Conservation (phyloP, 2,329 filamentous ascomycete species). For the Helicocarpus griseus region DNA sequence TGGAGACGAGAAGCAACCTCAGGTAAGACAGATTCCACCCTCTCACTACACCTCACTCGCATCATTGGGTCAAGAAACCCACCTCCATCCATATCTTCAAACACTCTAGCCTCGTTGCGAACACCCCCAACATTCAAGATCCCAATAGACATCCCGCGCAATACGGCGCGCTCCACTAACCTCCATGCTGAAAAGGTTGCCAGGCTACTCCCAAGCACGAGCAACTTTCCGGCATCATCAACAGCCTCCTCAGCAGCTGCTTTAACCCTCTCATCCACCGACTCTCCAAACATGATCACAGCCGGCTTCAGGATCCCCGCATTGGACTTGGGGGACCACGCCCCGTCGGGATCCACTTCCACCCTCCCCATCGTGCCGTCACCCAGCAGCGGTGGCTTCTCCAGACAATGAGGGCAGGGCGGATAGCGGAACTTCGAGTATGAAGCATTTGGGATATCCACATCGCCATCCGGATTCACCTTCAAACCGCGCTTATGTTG, state of each 20-base stretch:
- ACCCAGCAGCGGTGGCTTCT: conserved; percentile 46
- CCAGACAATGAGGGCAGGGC: conserved; percentile 70
- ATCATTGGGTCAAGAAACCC: conserved; percentile 13
- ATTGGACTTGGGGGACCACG: conserved; percentile 56
- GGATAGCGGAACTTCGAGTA: conserved; percentile 90
- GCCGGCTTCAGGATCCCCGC: conserved; percentile 84
- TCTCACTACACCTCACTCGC: conserved; percentile 34
- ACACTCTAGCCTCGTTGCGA: conserved; percentile 36
- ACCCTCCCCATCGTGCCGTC: conserved; percentile 52
- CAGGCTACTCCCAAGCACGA: conserved; percentile 80
- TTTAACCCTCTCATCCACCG: conserved; percentile 62
- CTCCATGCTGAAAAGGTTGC: conserved; percentile 95
- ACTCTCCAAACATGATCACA: conserved; percentile 95
- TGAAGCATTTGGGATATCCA: conserved; percentile 76
- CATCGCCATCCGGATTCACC: conserved; percentile 89
- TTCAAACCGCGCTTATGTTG: conserved; percentile 60
- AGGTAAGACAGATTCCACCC: conserved; percentile 33
- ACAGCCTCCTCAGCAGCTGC: conserved; percentile 67
- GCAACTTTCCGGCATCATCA: conserved; percentile 61
- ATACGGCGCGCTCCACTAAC: conserved; percentile 71
- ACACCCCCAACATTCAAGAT: conserved; percentile 64
- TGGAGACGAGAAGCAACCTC: conserved; percentile 25
- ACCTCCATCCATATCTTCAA: conserved; percentile 22
- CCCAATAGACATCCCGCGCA: conserved; percentile 73
- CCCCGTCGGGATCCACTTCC: conserved; percentile 68